Base-by-base conservation (phyloP, 768 basidiomycete species). In the Lyophyllum semitale region DNA sequence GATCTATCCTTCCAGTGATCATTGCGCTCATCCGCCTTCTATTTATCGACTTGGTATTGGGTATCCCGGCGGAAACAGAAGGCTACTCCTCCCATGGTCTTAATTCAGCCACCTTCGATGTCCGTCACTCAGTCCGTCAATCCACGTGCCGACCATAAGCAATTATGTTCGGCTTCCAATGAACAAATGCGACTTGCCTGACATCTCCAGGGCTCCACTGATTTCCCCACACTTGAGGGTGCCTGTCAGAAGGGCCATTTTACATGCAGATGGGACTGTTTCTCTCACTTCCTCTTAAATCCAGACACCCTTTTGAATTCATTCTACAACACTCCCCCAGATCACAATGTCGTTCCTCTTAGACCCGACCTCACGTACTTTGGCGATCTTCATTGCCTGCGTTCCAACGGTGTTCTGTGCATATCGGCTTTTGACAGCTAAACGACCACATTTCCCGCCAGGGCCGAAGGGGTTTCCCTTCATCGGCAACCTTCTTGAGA, bases 401-500 rank as follows among this genome's bases (percentile, higher is more conserved):
- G 30, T 38, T 27, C 30, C 49, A 5, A 35, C 50, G 8, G 11
- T 58, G 8, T 64, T 63, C 55, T 57, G 66, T 52, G 55, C 58
- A 40, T 68, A 68, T 55, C 63, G 61, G 35, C 58, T 62, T n/a
- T 42, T 67, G 29, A 59, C 62, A 25, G 51, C 66, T 22, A 55
- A 63, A 23, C 62, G 63, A 43, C 61, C 41, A 25, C 71, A 68
- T 38, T 68, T 71, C 30, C 79, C 80, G 18, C 82, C 83, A 6
- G 83, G 83, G 0, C 83, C 83, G 2, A 71, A 61, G 40, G 72
- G 73, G 1, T 60, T 71, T 15, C 79, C 79, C 7, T 52, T 83
- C 53, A 65, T 84, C 17, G 82, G 82, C 4, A 84, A 83, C 55
- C 60, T 71, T 18, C 70, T 77, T 20, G 77, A 83, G 52, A 71